Evolutionary conservation across 331 rosid species (phyloP), one percentile per base, ranked within the genome.

Genomic region (Spiraea crenata): DNA sequence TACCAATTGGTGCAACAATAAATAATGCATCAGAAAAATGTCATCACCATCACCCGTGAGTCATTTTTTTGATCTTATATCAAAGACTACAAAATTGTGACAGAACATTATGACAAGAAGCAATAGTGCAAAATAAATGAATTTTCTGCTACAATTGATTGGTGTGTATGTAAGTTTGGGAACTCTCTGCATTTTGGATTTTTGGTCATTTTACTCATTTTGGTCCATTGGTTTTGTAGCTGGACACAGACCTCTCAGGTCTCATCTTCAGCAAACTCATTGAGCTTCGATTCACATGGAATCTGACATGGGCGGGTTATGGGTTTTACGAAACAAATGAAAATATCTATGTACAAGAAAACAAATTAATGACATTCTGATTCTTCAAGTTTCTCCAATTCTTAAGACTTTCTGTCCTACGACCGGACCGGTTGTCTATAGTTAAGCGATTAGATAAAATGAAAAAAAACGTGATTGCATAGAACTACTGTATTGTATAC

Each of bases 251-350:
- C 50, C 49, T 44, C 51, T 57, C 34, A 69, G 74, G 81, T 81
- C 80, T 82, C 89, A 79, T 79, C 65, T 60, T 54, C 83, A 73
- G 77, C 55, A 78, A 67, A 70, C 82, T 78, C 70, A 59, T 54
- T 65, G 84, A 73, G 86, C 79, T 79, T 25, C 72, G 59, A 74
- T 72, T 79, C 91, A 83, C 87, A 82, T 79, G 88, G 78, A 77
- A 72, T 83, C 93, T 93, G 92, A 84, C 92, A 83, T 78, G 52
- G 63, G 41, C 69, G 77, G 76, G 84, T 77, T 82, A 68, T 74
- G 80, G 77, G 64, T 84, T 87, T 79, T 82, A 74, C 78, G 70
- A 75, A 70, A 59, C 59, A 58, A 70, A 37, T 72, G n/a, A 44
- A 15, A n/a, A 54, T 71, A 70, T 50, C 14, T 1, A 11, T 19